Conservation (phyloP, 306 rosid species). For the Gleditsia sinensis region DNA sequence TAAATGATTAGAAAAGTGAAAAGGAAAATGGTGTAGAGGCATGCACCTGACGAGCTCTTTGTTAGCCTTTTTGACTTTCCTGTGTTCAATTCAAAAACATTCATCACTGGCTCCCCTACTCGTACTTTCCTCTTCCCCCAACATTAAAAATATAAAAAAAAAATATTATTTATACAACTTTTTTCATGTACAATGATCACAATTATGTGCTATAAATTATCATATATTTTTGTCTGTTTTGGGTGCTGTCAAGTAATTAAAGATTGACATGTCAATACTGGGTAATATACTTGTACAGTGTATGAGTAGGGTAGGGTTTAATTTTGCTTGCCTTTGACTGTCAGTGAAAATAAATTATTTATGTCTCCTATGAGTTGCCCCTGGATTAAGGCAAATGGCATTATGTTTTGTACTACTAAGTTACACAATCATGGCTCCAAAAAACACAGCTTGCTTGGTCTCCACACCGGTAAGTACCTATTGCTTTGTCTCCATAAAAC, state of each 20-base stretch:
- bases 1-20: background rate
- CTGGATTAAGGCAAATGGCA: conserved; percentile 1
- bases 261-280: too few relatives aligned
- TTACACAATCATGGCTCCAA: conserved; percentile 22
- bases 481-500: background rate
- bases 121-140: background rate
- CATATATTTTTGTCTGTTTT: background rate
- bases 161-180: background rate
- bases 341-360: background rate
- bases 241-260: background rate
- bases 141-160: background rate
- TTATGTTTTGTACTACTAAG: background rate
- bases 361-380: background rate
- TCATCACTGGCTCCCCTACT: conserved; percentile 14
- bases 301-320: background rate
- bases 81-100: conserved; percentile 22
- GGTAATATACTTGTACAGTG: background rate
- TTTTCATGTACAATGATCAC: background rate
- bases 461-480: background rate
- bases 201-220: background rate
- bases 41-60: conserved; percentile 16
- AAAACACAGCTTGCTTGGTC: conserved; percentile 21
- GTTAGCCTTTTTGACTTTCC: conserved; percentile 34
- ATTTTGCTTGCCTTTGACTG: background rate
- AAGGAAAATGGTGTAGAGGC: background rate